phyloP scores from a whole-genome alignment of 2,329 filamentous ascomycete genomes.

The Clonostachys solani region DNA sequence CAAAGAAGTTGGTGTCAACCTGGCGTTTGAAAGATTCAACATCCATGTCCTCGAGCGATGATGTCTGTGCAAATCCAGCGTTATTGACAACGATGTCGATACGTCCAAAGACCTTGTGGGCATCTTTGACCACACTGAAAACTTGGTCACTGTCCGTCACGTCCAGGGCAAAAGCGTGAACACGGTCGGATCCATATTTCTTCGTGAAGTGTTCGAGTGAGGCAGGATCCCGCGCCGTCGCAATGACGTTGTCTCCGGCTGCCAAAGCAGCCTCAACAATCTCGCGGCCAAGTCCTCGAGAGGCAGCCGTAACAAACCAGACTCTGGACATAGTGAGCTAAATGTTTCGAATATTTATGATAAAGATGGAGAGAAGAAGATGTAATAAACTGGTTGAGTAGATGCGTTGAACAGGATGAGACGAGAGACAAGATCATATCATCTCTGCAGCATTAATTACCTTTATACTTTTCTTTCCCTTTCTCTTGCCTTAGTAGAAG shows the following conservation, averaged over 20 bases:
- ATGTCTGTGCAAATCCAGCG: constrained; percentile 51
- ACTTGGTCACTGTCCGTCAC: constrained; percentile 43
- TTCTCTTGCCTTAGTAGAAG: too few species aligned
- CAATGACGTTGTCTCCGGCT: constrained; percentile 35
- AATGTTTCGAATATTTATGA: too few species aligned
- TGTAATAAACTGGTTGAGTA: too few species aligned
- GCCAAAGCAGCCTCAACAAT: constrained; percentile 31
- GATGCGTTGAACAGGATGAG: too few species aligned
- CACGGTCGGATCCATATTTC: constrained; percentile 33
- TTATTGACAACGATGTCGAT: constrained; percentile 60
- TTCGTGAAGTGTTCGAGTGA: constrained; percentile 24
- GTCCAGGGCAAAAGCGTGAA: constrained; percentile 44
- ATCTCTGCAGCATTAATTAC: too few species aligned
- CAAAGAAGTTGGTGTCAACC: constrained; percentile 58
- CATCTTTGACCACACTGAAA: constrained; percentile 23
- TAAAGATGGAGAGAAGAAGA: too few species aligned
- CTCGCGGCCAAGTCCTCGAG: constrained; percentile 38
- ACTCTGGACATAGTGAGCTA: too few species aligned
- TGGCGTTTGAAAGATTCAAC: constrained; percentile 43
- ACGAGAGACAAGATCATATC: too few species aligned
- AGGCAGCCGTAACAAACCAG: constrained; percentile 44
- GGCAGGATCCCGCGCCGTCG: constrained; percentile 33
- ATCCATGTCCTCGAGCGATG: constrained; percentile 46
- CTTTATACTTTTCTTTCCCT: too few species aligned
- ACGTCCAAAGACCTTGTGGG: constrained; percentile 41